A percentile compares a stretch with the other conserved stretches of the same genome.
Conservation (phyloP, 495 filamentous ascomycete species). For the Daldinia bambusicola region DNA sequence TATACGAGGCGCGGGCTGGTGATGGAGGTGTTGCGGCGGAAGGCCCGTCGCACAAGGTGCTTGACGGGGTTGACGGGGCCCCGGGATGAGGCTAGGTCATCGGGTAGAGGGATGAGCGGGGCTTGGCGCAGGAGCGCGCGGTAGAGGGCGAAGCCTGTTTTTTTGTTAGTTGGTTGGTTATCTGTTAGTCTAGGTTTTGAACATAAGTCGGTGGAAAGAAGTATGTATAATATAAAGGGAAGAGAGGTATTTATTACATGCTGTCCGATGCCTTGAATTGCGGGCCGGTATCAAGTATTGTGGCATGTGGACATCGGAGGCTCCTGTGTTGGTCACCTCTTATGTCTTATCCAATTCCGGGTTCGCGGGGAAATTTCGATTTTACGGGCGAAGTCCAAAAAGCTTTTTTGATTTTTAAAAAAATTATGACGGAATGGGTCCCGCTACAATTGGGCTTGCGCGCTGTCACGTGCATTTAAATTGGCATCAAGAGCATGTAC, state of each 20-base stretch:
- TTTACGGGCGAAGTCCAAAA: neutral
- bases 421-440: conserved; percentile 17
- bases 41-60: conserved; percentile 62
- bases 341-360: conserved; percentile 9
- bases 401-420: conserved; percentile 8
- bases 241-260: conserved; percentile 60
- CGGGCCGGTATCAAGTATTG: conserved; percentile 57
- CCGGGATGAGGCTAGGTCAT: conserved; percentile 54
- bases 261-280: conserved; percentile 68
- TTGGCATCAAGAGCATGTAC: neutral
- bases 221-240: neutral
- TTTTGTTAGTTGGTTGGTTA: neutral
- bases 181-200: neutral
- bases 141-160: conserved; percentile 75
- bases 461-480: conserved; percentile 28
- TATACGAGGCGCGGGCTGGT: conserved; percentile 64
- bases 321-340: conserved; percentile 13
- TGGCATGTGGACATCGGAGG: conserved; percentile 50
- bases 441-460: conserved; percentile 16
- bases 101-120: conserved; percentile 57
- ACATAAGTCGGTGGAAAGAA: neutral
- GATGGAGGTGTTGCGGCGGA: conserved; percentile 66
- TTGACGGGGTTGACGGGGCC: conserved; percentile 55
- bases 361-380: neutral
- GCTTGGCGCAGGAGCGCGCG: conserved; percentile 74